A percentile compares a stretch with the other conserved stretches of the same genome.
phyloP scores from a whole-genome alignment of 768 basidiomycete genomes.

The Pleurotus tuber-regium region DNA sequence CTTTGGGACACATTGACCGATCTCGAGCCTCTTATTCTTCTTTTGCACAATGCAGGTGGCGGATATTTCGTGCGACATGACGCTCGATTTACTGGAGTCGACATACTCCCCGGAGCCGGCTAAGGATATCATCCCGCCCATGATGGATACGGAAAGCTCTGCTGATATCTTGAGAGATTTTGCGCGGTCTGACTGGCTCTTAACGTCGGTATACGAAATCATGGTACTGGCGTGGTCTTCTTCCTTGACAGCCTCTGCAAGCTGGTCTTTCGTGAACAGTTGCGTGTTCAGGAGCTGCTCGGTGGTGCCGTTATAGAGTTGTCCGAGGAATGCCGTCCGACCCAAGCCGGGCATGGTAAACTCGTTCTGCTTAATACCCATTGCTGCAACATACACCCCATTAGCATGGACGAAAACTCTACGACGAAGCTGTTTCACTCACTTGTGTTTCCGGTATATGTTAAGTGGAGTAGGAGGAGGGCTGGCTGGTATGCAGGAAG shows the following conservation, averaged over 20 bases:
- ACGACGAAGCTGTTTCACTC: no score
- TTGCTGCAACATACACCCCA: no score
- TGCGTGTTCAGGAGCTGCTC: slow-evolving; percentile 9
- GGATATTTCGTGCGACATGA: slow-evolving; percentile 5
- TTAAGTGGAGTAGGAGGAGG: no score
- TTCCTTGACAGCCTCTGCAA: not conserved
- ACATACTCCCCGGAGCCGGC: slow-evolving; percentile 7
- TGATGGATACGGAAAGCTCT: slow-evolving; percentile 6
- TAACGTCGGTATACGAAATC: slow-evolving; percentile 7
- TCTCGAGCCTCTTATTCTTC: slow-evolving; percentile 4
- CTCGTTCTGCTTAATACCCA: slow-evolving; percentile 2
- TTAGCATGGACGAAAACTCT: no score
- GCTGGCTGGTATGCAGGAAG: no score
- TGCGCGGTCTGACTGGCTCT: slow-evolving; percentile 4
- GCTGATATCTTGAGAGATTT: slow-evolving; percentile 8
- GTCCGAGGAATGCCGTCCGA: slow-evolving; percentile 1
- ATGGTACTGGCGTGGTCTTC: slow-evolving; percentile 1
- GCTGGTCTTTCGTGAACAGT: not conserved
- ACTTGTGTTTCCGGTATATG: no score
- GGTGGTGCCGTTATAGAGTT: slow-evolving; percentile 7
- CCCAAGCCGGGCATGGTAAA: slow-evolving; percentile 4
- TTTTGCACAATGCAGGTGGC: slow-evolving; percentile 2
- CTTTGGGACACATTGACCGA: slow-evolving; percentile 1
- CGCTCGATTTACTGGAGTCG: slow-evolving; percentile 7
- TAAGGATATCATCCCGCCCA: slow-evolving; percentile 8